These are phyloP conservation scores for Ceratocystiopsis minuta DNA, from an alignment of 2,329 filamentous ascomycete genomes.

Conservation along the genomic window DNA sequence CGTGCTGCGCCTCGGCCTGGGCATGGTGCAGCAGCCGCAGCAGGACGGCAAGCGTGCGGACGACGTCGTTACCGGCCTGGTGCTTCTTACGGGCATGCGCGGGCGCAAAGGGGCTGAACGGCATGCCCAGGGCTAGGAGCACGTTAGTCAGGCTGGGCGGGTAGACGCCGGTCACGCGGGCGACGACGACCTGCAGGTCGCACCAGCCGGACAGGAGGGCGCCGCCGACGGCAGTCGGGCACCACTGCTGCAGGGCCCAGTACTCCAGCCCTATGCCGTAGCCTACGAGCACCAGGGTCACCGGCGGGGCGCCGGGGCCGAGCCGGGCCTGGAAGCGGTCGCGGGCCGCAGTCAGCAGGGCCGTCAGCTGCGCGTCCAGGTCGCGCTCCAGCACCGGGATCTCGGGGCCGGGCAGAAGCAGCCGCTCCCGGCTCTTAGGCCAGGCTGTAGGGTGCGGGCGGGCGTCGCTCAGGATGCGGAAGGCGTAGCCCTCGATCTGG, in stretches of 20 bases:
- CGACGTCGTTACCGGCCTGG: constrained; percentile 1
- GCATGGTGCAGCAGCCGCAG: not conserved
- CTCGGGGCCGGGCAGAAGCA: not conserved
- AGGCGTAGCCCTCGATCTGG: not conserved
- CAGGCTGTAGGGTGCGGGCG: not conserved
- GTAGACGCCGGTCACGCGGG: not conserved
- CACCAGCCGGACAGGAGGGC: not conserved
- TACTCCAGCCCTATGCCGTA: not conserved
- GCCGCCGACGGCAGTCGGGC: not conserved
- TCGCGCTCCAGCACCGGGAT: not conserved
- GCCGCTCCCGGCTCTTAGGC: not conserved
- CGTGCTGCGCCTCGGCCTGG: not conserved
- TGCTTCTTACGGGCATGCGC: not conserved
- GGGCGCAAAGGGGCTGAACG: not conserved
- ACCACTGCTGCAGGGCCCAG: not conserved
- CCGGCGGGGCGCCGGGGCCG: not conserved
- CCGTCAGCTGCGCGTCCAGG: not conserved
- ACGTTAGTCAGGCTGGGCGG: not conserved
- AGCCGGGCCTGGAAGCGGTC: not conserved
- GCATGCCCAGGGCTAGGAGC: not conserved
- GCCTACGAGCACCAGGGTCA: not conserved
- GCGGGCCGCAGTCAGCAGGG: not conserved
- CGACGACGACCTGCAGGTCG: not conserved
- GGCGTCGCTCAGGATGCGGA: not conserved
- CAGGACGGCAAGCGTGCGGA: not conserved